Evolutionary conservation across 164 flowering plant genomes (phyloP), one percentile per base, ranked within the genome.

Genomic region (Chloranthus sessilifolius): DNA sequence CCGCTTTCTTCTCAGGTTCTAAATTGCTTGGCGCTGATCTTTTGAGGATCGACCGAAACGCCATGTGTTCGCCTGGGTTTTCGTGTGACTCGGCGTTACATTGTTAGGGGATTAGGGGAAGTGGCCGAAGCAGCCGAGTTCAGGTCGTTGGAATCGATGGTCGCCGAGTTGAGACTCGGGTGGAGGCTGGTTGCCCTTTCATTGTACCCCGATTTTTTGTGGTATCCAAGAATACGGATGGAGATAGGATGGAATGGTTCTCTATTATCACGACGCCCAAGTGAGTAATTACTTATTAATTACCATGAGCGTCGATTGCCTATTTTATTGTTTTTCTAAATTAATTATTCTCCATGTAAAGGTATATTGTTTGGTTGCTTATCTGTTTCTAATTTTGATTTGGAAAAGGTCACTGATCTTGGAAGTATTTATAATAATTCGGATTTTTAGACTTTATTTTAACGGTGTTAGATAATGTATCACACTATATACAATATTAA

Each of bases 11-110:
- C n/a, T n/a, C n/a, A n/a, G n/a, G n/a, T n/a, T n/a, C n/a, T n/a
- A n/a, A n/a, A n/a, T n/a, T n/a, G n/a, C n/a, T n/a, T 29, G 95
- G 95, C 3, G 95, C 91, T 30, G 97, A 88, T 61, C 88, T 88
- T 47, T 95, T 88, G 1, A 79, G 75, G 73, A 27, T 88, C 17
- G 78, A 88, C 53, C 80, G 75, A 0, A 33, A 58, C 21, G 78
- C 97, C 1, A 88, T 88, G 92, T 88, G 92, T 64, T 83, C 97
- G 3, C 97, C 95, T 16, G 95, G 89, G 7, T 88, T 88, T 51
- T 88, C 97, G 1, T 80, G 89, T 66, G 95, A 88, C 59, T 85
- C 95, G 0, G 95, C 92, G 1, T 64, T 88, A 85, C 53, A 58
- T 88, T 43, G 72, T 81, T 1, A 60, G 80, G 51, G 97, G n/a